A percentile compares a stretch with the other conserved stretches of the same genome.
These are phyloP conservation scores for Nyctanthes arbortristis DNA, from an alignment of 257 asterid species.

Conservation along the genomic window DNA sequence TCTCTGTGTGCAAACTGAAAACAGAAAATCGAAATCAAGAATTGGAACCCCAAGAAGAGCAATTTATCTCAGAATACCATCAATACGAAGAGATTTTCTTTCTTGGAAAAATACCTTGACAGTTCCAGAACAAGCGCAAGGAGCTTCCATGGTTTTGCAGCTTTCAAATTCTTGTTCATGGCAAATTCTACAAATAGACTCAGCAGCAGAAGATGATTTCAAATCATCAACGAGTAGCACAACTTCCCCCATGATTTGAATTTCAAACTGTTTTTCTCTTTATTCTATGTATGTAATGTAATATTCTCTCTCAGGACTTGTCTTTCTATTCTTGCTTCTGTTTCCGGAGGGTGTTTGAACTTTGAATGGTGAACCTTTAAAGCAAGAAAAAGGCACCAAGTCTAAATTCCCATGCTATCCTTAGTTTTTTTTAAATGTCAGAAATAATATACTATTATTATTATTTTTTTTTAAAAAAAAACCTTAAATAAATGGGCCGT, in stretches of 20 bases:
- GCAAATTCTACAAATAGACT: constrained; percentile 75
- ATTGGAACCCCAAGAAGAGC: background rate
- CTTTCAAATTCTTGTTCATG: constrained; percentile 77
- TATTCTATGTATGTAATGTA: no score
- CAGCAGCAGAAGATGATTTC: constrained; percentile 22
- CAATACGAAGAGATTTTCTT: background rate
- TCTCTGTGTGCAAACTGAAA: constrained; percentile 88
- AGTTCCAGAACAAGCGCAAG: constrained; percentile 95
- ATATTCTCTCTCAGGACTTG: background rate
- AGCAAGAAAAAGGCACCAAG: background rate
- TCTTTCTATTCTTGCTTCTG: background rate
- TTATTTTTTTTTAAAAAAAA: no score
- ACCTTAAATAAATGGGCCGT: no score
- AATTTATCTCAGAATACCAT: background rate
- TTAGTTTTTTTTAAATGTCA: background rate
- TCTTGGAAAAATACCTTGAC: constrained; percentile 48
- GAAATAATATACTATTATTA: no score
- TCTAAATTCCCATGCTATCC: background rate
- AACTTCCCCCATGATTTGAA: constrained; percentile 49
- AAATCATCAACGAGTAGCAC: constrained; percentile 52
- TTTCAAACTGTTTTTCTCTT: constrained; percentile 2
- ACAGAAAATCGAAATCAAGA: background rate
- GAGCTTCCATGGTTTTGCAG: constrained; percentile 57
- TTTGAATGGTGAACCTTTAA: background rate
- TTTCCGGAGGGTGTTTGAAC: background rate